These are phyloP conservation scores for Tolypocladium nubicola DNA, from an alignment of 2,329 filamentous ascomycete species.

Conservation along the genomic window DNA sequence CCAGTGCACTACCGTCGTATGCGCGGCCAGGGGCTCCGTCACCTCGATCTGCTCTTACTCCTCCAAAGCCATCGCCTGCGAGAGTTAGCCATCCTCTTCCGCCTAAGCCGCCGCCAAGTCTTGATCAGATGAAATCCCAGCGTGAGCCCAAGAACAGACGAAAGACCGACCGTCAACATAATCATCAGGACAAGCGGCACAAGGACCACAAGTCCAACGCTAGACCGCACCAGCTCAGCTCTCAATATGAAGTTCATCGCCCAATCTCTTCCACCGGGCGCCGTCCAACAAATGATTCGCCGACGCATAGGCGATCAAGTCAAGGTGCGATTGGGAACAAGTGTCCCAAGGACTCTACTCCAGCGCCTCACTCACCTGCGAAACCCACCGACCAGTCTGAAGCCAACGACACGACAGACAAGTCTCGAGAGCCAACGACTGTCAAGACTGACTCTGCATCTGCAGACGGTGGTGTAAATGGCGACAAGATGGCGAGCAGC, in stretches of 20 bases:
- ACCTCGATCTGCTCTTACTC: background rate
- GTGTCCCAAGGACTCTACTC: background rate
- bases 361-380: background rate
- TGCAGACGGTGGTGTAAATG: background rate
- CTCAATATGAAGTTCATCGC: background rate
- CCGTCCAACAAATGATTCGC: background rate
- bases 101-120: slow-evolving; percentile 19
- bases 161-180: slow-evolving; percentile 20
- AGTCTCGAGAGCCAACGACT: background rate
- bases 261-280: background rate
- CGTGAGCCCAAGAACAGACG: slow-evolving; percentile 19
- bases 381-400: background rate
- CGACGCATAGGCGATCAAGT: background rate
- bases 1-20: background rate
- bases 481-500: too few relatives aligned
- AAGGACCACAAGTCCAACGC: slow-evolving; percentile 12
- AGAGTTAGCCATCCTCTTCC: slow-evolving; percentile 15
- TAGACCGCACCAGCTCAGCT: background rate
- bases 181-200: slow-evolving; percentile 15
- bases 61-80: slow-evolving; percentile 6
- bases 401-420: background rate
- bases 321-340: background rate
- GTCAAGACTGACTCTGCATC: background rate
- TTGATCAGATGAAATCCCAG: slow-evolving; percentile 14
- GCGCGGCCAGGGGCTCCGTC: slow-evolving; percentile 2